These are phyloP conservation scores for Syncephalis plumigaleata DNA, from an alignment of 371 early-diverging fungal genomes.

Conservation along the genomic window DNA sequence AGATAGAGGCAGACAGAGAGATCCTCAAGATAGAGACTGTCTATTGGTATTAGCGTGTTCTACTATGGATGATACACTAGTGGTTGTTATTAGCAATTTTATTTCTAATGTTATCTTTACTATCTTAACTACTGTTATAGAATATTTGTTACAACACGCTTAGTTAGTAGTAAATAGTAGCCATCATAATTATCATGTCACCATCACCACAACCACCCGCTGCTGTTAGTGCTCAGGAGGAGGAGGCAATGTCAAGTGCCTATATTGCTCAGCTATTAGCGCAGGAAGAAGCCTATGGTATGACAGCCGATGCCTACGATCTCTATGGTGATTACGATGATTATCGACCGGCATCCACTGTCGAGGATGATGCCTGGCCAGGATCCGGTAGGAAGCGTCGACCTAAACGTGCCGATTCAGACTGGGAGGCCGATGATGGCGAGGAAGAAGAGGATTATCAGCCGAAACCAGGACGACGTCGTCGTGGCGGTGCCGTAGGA, in stretches of 20 bases:
- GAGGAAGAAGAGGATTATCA: slow-evolving; percentile 5
- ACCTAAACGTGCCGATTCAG: background rate
- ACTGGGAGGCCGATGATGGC: slow-evolving; percentile 2
- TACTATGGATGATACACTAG: too few species aligned
- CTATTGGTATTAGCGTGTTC: too few species aligned
- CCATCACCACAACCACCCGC: too few species aligned
- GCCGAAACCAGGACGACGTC: background rate
- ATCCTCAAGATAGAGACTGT: too few species aligned
- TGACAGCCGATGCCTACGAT: slow-evolving; percentile 21
- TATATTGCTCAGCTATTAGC: slow-evolving; percentile 59
- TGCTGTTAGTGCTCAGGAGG: slow-evolving; percentile 25
- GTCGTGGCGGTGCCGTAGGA: background rate
- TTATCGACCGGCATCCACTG: slow-evolving; percentile 7
- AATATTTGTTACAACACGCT: too few species aligned
- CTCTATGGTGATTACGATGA: slow-evolving; percentile 33
- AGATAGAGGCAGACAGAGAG: too few species aligned
- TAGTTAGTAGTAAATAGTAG: too few species aligned
- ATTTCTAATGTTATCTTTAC: too few species aligned
- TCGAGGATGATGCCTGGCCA: slow-evolving; percentile 9
- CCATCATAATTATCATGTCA: too few species aligned
- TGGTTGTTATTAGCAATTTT: too few species aligned
- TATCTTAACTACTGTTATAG: too few species aligned
- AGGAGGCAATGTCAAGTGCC: slow-evolving; percentile 64
- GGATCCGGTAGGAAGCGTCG: slow-evolving; percentile 10
- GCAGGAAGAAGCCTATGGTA: slow-evolving; percentile 27